Evolutionary conservation across 2,329 filamentous ascomycete species (phyloP), one percentile per base, ranked within the genome.

Genomic region (Cryphonectria parasitica): DNA sequence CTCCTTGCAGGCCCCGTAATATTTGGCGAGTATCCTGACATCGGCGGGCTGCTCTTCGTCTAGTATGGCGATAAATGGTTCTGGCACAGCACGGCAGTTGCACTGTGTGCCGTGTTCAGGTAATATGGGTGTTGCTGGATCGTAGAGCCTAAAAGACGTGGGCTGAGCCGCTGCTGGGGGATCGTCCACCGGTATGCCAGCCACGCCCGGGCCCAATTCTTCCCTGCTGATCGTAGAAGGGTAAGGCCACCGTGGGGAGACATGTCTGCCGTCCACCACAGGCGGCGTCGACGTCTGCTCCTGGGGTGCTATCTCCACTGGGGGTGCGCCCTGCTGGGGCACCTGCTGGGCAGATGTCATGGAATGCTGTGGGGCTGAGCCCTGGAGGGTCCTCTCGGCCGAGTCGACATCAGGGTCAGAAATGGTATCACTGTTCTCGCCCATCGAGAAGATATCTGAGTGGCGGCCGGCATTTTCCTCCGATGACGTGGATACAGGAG

Each of bases 381-480:
- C 17, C 15, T 15, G 22, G 19, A 15, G 19, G 34, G 36, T 61
- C 31, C 43, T 49, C 62, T 72, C 65, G 36, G 49, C 36, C 25
- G 54, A 45, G 43, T 71, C 71, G 34, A 71, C 41, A 39, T 69
- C 66, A 36, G 67, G 69, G 31, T 73, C 66, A 39, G 71, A 66
- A 11, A 71, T 67, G 43, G 71, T 73, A 43, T 73, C 71, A 34
- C 67, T 71, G 4, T 64, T 69, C 3, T 71, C 64, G 39, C 45
- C 54, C 39, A 62, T 11, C 17, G 71, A 71, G 60, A 71, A 73
- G 58, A 69, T 45, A 34, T 73, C 71, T 43, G 69, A 69, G 28
- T 64, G 66, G 28, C 61, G 66, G 25, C 71, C 67, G 65, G 34
- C 54, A 62, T 52, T 61, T 19, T 73, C 71, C 41, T 73, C 71